phyloP scores from a whole-genome alignment of 2,329 filamentous ascomycete genomes.

The Colletotrichum simmondsii region DNA sequence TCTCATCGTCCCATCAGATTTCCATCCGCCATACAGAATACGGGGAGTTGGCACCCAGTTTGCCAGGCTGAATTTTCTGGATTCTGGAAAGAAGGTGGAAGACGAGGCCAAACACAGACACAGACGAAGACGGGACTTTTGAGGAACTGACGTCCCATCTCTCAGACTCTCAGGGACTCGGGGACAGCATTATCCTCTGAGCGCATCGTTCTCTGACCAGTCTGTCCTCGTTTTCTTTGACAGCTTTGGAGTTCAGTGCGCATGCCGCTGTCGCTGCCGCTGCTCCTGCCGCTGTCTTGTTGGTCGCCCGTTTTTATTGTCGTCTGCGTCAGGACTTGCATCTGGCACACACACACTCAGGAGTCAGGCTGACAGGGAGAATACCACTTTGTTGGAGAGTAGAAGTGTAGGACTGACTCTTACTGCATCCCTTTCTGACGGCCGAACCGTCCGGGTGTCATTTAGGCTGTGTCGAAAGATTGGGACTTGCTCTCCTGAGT shows the following conservation, averaged over 20 bases:
- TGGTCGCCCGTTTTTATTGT: not conserved
- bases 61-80: not conserved
- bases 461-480: constrained; percentile 19
- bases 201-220: not conserved
- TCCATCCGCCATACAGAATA: not conserved
- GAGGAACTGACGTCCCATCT: constrained; percentile 32
- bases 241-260: constrained; percentile 13
- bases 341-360: not conserved
- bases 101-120: constrained; percentile 11
- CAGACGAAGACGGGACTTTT: not conserved
- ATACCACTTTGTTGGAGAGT: not conserved
- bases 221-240: not conserved
- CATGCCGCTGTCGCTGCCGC: constrained; percentile 9
- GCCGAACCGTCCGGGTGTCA: constrained; percentile 22
- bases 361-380: not conserved
- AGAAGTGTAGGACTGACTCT: constrained; percentile 12
- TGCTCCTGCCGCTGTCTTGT: not conserved
- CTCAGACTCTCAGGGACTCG: not conserved
- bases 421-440: not conserved
- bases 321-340: not conserved
- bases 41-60: not conserved
- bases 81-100: constrained; percentile 1
- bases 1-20: constrained; percentile 32
- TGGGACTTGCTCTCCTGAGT: constrained; percentile 11
- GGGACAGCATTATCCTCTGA: not conserved